Base-by-base conservation (phyloP, 1,284 basidiomycete genomes). In the Trichosporon ovoides region DNA sequence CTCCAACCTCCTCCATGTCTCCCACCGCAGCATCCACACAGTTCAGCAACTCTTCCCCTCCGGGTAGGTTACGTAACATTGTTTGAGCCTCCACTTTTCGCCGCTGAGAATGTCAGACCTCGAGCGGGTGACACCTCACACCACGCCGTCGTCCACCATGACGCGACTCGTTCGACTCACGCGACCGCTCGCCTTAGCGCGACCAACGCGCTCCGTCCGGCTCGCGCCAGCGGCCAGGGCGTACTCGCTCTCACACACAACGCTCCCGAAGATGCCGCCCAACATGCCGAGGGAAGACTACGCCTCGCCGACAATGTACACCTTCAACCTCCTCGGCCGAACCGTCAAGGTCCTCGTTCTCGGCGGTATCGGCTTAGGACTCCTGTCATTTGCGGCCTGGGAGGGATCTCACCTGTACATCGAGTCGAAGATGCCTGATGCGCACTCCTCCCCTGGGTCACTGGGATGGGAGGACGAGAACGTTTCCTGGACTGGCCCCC, bases 381-480 rank as follows among this genome's bases (percentile, higher is more conserved):
- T 79, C 22, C 74, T 79, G 1, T 78, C 76, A 4, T 56, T 52
- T 13, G 75, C 79, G 1, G 78, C 75, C 1, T 63, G 53, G 34
- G 85, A 87, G 66, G 84, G 80, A 2, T 73, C 82, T 1, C 89
- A 91, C 67, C 66, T 83, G 49, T 91, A 84, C 80, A 83, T 89
- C 37, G 89, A 91, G 74, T 81, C 79, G 55, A 80, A 90, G 36
- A 68, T 68, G n/a, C 79, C 80, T 1, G 73, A 72, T 1, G 65
- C 67, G 2, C 62, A 82, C 28, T 38, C 52, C 22, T 63, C 66
- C 16, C 76, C 79, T 33, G 85, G 87, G 52, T 79, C 77, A 7
- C 91, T 84, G 82, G 85, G 86, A 62, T 92, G 89, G 90, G 81
- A 85, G 66, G 70, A 81, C 12, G 87, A 89, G 60, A 80, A 81